A percentile compares a stretch with the other conserved stretches of the same genome.
Evolutionary conservation across 1,284 basidiomycete species (phyloP).

Genomic region (Boletus sp.): DNA sequence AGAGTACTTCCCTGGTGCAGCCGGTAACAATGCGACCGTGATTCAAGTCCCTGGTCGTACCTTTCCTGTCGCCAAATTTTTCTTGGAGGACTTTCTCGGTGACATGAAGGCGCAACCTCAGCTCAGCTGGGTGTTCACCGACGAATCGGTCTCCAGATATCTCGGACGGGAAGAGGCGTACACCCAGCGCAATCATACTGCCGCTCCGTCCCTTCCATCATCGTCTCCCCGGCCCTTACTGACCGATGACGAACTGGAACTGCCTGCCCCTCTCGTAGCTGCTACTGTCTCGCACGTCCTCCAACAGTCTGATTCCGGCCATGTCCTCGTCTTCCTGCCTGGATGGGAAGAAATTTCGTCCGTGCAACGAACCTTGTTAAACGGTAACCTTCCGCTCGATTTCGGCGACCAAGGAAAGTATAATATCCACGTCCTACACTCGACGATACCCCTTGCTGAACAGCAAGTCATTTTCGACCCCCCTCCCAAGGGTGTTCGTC

Average conservation of each 20-base stretch:
- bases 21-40: constrained; percentile 66
- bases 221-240: constrained; percentile 20
- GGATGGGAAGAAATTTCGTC: constrained; percentile 91
- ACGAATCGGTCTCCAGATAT: constrained; percentile 79
- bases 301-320: constrained; percentile 74
- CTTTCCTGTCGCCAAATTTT: constrained; percentile 83
- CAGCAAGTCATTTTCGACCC: constrained; percentile 91
- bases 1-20: constrained; percentile 75
- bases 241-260: constrained; percentile 69
- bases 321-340: constrained; percentile 90
- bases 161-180: constrained; percentile 70
- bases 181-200: constrained; percentile 15
- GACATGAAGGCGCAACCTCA: constrained; percentile 45
- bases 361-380: constrained; percentile 69
- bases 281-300: constrained; percentile 83
- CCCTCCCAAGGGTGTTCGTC: constrained; percentile 72
- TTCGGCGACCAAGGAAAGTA: constrained; percentile 63
- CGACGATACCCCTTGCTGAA: constrained; percentile 85
- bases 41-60: constrained; percentile 91
- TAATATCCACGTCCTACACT: constrained; percentile 89
- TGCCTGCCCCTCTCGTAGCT: constrained; percentile 83
- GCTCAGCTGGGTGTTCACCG: constrained; percentile 67
- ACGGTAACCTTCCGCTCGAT: constrained; percentile 59
- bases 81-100: constrained; percentile 77
- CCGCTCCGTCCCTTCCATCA: constrained; percentile 26